These are phyloP conservation scores for Nannochloropsis gaditana DNA, from an alignment of 108 stramenopile genomes.

Conservation along the genomic window DNA sequence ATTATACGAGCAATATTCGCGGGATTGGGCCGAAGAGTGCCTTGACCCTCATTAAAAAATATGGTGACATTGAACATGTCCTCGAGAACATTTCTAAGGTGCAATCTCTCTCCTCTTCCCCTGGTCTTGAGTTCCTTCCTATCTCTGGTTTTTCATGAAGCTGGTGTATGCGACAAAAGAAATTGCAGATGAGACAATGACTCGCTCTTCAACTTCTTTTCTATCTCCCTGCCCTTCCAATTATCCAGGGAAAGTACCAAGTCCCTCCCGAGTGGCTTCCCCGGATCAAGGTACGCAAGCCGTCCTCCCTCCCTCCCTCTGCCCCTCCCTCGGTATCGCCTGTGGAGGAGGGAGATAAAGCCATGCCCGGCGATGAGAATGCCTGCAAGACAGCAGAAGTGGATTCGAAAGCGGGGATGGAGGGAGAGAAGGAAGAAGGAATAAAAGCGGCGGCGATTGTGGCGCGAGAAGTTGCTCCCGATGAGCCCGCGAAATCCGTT, in stretches of 20 bases:
- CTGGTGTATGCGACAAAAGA: conserved; percentile 54
- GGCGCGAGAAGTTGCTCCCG: conserved; percentile 10
- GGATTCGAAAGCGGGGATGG: neutral
- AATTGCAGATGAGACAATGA: no score
- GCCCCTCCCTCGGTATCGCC: neutral
- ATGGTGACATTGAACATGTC: conserved; percentile 70
- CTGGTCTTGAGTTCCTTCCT: conserved; percentile 57
- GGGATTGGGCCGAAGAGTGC: conserved; percentile 98
- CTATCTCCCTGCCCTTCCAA: neutral
- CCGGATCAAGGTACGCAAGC: neutral
- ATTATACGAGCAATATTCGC: conserved; percentile 90
- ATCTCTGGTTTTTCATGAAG: conserved; percentile 27
- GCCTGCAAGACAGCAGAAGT: neutral
- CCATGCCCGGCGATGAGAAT: conserved; percentile 11
- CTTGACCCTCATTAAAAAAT: conserved; percentile 70
- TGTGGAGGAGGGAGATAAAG: conserved; percentile 13
- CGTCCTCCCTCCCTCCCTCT: neutral
- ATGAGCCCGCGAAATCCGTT: conserved; percentile 46
- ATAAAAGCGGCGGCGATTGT: conserved; percentile 45
- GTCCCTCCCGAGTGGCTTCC: neutral
- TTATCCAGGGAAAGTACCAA: neutral
- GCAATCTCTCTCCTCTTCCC: conserved; percentile 71
- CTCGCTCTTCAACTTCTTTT: neutral
- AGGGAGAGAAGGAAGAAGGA: conserved; percentile 50
- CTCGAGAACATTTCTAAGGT: conserved; percentile 64